Evolutionary conservation across 805 yeast genomes (phyloP).

Genomic region (Tetrapisispora nanseiensis): DNA sequence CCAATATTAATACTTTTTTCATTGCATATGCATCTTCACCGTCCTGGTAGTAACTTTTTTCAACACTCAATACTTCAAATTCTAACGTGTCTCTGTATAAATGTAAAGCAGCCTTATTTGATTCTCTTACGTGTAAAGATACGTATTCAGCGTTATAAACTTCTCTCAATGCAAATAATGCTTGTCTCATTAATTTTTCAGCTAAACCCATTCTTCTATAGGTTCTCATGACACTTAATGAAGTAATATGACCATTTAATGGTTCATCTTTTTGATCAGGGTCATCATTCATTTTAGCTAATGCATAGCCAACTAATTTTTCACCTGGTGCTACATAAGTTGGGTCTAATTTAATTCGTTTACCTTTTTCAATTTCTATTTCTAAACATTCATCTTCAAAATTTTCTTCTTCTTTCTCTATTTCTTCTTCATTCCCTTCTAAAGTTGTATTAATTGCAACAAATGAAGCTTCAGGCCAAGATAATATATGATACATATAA

Average conservation of each 20-base stretch:
- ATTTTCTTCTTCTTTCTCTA: slow-evolving; percentile 3
- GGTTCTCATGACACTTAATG: slow-evolving; percentile 88
- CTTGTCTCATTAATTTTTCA: slow-evolving; percentile 79
- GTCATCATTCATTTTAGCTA: slow-evolving; percentile 95
- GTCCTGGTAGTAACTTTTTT: slow-evolving; percentile 86
- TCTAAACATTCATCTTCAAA: slow-evolving; percentile 15
- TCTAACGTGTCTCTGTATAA: slow-evolving; percentile 75
- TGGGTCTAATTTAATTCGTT: slow-evolving; percentile 42
- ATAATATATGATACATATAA: slow-evolving; percentile 83
- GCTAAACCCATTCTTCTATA: slow-evolving; percentile 94
- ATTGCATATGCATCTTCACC: slow-evolving; percentile 97
- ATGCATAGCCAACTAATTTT: slow-evolving; percentile 88
- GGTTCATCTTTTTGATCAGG: slow-evolving; percentile 62
- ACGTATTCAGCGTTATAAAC: slow-evolving; percentile 74
- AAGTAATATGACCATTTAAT: slow-evolving; percentile 91
- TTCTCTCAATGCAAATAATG: slow-evolving; percentile 71
- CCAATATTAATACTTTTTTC: slow-evolving; percentile 58
- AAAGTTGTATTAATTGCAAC: slow-evolving; percentile 75
- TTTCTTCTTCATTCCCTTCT: slow-evolving; percentile 9
- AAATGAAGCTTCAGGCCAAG: slow-evolving; percentile 97
- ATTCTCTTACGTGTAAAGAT: slow-evolving; percentile 84
- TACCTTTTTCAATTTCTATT: slow-evolving; percentile 14
- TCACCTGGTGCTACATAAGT: slow-evolving; percentile 58
- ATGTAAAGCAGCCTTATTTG: slow-evolving; percentile 89
- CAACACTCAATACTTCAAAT: slow-evolving; percentile 75